Evolutionary conservation across 345 rosid species (phyloP), one percentile per base, ranked within the genome.

Genomic region (Hypericum perforatum): DNA sequence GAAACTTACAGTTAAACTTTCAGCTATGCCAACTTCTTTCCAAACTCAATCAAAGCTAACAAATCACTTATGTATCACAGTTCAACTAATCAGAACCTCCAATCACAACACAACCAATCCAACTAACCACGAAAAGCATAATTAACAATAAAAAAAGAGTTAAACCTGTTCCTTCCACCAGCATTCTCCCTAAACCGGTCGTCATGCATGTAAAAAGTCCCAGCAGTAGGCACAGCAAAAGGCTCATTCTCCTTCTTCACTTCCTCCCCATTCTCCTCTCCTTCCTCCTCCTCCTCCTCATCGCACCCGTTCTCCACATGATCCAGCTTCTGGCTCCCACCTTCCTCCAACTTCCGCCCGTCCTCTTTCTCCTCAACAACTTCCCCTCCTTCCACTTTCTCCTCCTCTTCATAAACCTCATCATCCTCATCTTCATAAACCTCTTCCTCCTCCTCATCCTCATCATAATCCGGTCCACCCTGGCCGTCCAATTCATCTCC

Each of bases 201-300:
- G 68, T 91, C 98, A 41, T 91, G 98, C 96, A 91, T 91, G 63
- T 91, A 91, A 65, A 91, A 91, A 0, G 98, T 94, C 39, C 98
- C 98, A 53, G 92, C 94, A 62, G 96, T 87, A 9, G 98, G 98
- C 53, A 91, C 98, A 0, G 95, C 89, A 62, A 71, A 91, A 2
- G 95, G 98, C 55, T 91, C 90, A 50, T 74, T 87, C 63, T 64
- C 81, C 68, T 82, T 78, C 74, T 77, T 85, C 75, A 63, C 82
- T 48, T 57, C 73, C 52, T 38, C 80, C 39, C 66, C 72, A 56
- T 54, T 10, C 7, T 29, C 66, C 8, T 65, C 75, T 59, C 64
- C 76, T 49, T 10, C 59, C 32, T 56, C 52, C 62, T 59, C 53
- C 48, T 41, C 54, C 45, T 59, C 74, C 63, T 58, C 64, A 62